Evolutionary conservation across 768 basidiomycete species (phyloP).

Genomic region (Naganishia onofrii): DNA sequence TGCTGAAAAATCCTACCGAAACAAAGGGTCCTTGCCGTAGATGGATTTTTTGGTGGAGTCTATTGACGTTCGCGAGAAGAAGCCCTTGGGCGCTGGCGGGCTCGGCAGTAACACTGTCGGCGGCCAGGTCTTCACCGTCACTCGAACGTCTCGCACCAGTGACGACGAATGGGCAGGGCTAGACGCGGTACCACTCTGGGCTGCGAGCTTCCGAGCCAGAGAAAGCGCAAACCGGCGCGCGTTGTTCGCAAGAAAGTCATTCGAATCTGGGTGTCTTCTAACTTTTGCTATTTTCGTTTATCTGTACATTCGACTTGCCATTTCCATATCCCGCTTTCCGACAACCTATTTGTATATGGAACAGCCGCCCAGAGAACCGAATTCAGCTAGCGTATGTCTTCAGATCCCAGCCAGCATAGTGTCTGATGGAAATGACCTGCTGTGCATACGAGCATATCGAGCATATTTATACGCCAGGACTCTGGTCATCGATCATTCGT

Average conservation of each 20-base stretch:
- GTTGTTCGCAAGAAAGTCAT: background rate
- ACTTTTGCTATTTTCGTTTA: background rate
- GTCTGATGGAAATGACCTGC: no score
- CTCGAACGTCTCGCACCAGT: conserved; percentile 7
- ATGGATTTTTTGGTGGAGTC: conserved; percentile 17
- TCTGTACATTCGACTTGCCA: no score
- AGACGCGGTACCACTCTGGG: conserved; percentile 2
- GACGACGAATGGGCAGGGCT: background rate
- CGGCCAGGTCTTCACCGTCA: conserved; percentile 17
- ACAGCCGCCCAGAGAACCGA: no score
- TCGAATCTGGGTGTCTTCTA: background rate
- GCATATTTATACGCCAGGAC: no score
- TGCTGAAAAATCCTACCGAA: conserved; percentile 25
- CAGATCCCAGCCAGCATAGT: no score
- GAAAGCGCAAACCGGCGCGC: background rate
- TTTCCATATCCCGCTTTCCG: no score
- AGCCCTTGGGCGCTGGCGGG: background rate
- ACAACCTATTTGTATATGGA: no score
- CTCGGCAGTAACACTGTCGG: background rate
- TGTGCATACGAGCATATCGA: no score
- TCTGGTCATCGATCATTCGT: no score
- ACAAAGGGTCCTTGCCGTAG: conserved; percentile 21
- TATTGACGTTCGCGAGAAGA: conserved; percentile 22
- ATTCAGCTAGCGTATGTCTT: no score
- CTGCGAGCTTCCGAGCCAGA: background rate